Conservation (phyloP, 169 alveolate species). For the Plasmodium inui region DNA sequence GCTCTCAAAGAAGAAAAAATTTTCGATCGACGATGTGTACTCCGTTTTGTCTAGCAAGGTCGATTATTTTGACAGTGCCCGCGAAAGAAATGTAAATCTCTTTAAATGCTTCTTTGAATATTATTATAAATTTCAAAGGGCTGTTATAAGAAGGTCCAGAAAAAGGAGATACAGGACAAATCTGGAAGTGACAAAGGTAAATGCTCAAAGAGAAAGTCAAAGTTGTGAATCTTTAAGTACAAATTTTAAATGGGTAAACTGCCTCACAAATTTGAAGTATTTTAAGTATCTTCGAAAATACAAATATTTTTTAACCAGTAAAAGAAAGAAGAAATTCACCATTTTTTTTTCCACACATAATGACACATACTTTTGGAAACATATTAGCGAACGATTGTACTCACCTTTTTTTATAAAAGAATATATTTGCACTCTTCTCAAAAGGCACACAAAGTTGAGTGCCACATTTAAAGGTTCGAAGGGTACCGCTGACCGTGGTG, state of each 20-base stretch:
- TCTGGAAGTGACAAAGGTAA: background rate
- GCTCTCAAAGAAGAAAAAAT: background rate
- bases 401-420: conserved; percentile 49
- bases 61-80: conserved; percentile 20
- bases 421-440: conserved; percentile 41
- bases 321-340: conserved; percentile 10
- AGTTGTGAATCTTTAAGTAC: background rate
- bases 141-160: background rate
- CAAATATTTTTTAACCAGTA: conserved; percentile 25
- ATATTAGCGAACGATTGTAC: background rate
- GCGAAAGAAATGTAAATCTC: conserved; percentile 16
- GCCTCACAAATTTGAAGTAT: conserved; percentile 22
- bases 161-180: background rate
- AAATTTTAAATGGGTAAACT: conserved; percentile 36
- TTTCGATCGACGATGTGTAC: conserved; percentile 24
- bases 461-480: background rate
- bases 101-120: conserved; percentile 65
- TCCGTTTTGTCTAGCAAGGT: conserved; percentile 8
- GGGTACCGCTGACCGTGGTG: background rate
- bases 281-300: conserved; percentile 51
- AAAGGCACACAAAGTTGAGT: conserved; percentile 18
- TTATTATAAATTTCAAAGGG: conserved; percentile 28
- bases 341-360: conserved; percentile 5
- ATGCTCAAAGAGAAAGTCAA: background rate
- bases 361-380: conserved; percentile 4